Evolutionary conservation across 495 filamentous ascomycete genomes (phyloP), one percentile per base, ranked within the genome.

Genomic region (Trichoderma erinaceum): DNA sequence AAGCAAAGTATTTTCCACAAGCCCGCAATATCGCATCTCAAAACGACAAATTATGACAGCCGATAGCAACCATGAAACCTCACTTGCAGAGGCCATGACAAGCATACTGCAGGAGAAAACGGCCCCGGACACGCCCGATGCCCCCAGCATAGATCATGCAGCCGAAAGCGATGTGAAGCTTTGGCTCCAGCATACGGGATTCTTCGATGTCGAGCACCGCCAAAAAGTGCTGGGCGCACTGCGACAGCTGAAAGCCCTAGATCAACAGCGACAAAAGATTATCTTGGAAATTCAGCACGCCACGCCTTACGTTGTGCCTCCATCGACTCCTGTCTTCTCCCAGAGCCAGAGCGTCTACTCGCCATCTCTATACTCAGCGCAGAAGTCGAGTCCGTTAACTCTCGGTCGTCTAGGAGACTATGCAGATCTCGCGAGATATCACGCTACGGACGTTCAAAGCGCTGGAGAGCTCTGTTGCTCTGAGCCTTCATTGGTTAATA

Each of bases 1-100:
- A 48, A 4, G n/a, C 3, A 4, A 46, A 3, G 3, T 46, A 46
- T 18, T 12, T 44, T 13, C 43, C 43, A 46, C 1, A 23, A 21
- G 7, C 18, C 25, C n/a, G 18, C 46, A n/a, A 7, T 4, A 50
- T 7, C 46, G 15, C 46, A 50, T 29, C 29, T 29, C 29, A 29
- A 29, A 29, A 29, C 29, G 4, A 29, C 1, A 21, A 52, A 52
- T 48, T 15, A 16, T 32, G 46, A 27, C 46, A 8, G 6, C 63
- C 82, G 81, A 79, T 21, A 77, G 78, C 18, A 18, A 52, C n/a
- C 2, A 1, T 11, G 48, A 52, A 21, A 10, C 48, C 10, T 23
- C 21, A 23, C 21, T 23, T 21, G 21, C 16, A 23, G 48, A 52
- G 48, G 18, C 48, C 48, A 52, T 21, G 21, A 10, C 4, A 52